Base-by-base conservation (phyloP, 2,329 filamentous ascomycete genomes). In the Hypocreales sp. region DNA sequence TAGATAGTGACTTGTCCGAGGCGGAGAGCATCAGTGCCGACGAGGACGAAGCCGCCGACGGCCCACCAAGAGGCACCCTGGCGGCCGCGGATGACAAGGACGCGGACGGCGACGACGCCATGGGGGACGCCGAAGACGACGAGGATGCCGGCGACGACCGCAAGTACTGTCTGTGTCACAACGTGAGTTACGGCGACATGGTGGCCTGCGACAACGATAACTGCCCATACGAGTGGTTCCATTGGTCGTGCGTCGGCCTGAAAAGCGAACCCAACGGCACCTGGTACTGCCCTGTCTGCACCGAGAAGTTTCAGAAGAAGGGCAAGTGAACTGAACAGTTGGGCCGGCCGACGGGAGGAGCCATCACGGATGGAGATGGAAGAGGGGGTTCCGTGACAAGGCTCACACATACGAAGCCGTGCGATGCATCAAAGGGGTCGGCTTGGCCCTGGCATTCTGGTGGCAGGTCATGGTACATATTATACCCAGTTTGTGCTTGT, bases 101-200 rank as follows among this genome's bases (percentile, higher is more conserved):
- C 26, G 46, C 44, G 22, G 55, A 62, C 18, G 58, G 61, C 28
- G 62, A 74, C 39, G 72, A 70, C 41, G 47, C 54, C 33, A 54
- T 70, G 40, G 65, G 65, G 16, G 64, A 63, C 30, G 64, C 57
- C 7, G 61, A 72, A 31, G 60, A 39, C 47, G 60, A 39, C 46
- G 60, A 71, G 14, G 73, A 77, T 18, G 77, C 76, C 22, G 73
- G 72, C 29, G 75, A 77, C 35, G 79, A 84, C 51, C 76, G 79
- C 45, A 80, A 82, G 49, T 90, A 90, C 54, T 90, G 81, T 54
- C 64, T 77, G 17, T 90, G 81, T 50, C 77, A 86, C 48, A 79
- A 79, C 41, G 77, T 86, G 38, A 83, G 78, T 50, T 84, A 80
- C 45, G 81, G 81, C 34, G 78, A 87, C 45, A 90, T 90, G 81